Percentiles rank a stretch among this genome's conserved stretches.
phyloP scores from a whole-genome alignment of 2,329 filamentous ascomycete genomes.

The Aspergillus sp. region DNA sequence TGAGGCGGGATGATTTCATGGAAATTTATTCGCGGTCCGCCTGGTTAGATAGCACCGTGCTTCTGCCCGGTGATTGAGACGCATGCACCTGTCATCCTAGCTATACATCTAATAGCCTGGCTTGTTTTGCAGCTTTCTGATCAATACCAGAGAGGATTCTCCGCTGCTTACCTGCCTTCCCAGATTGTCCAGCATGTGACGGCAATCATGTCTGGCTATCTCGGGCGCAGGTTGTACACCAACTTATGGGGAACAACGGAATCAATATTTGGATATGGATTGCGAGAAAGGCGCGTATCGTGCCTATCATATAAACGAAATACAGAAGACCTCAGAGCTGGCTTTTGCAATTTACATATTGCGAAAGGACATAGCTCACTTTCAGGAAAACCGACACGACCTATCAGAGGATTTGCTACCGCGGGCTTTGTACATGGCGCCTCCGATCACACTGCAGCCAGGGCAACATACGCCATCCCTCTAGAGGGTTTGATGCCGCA shows the following conservation, averaged over 20 bases:
- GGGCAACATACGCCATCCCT: conserved; percentile 34
- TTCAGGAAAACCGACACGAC: conserved; percentile 38
- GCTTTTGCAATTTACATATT: conserved; percentile 17
- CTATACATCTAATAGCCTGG: neutral
- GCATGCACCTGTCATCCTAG: neutral
- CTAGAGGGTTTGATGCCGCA: conserved; percentile 35
- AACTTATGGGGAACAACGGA: conserved; percentile 44
- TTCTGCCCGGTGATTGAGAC: neutral
- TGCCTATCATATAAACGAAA: conserved; percentile 20
- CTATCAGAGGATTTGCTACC: conserved; percentile 57
- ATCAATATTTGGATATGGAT: conserved; percentile 33
- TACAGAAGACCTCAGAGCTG: conserved; percentile 15
- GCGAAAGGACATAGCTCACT: conserved; percentile 24
- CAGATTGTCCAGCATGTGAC: conserved; percentile 46
- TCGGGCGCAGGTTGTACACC: conserved; percentile 51
- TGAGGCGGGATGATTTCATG: conserved; percentile 35
- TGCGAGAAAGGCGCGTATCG: conserved; percentile 30
- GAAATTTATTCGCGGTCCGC: conserved; percentile 22
- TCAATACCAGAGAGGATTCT: no score
- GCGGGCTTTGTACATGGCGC: conserved; percentile 56
- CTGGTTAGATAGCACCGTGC: neutral
- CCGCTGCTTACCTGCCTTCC: neutral
- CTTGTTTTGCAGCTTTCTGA: neutral
- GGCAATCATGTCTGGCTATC: conserved; percentile 49
- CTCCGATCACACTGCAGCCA: conserved; percentile 35